Conservation (phyloP, 805 yeast species). For the Cyberlindnera amylophila region DNA sequence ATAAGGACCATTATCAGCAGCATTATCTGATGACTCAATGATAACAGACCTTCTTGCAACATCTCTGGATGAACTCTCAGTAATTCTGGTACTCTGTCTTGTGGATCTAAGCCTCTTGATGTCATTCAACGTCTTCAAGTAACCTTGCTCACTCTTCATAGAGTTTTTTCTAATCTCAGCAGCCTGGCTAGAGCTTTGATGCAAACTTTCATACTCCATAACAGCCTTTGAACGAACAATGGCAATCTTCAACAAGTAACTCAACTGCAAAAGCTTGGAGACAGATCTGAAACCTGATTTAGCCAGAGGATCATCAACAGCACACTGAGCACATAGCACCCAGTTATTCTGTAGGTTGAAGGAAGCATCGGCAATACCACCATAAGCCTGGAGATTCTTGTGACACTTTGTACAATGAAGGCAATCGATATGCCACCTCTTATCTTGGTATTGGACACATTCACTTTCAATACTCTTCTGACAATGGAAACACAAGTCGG, state of each 20-base stretch:
- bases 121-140: slow-evolving; percentile 67
- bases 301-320: slow-evolving; percentile 45
- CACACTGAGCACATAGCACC: slow-evolving; percentile 63
- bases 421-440: slow-evolving; percentile 83
- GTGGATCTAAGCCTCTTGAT: slow-evolving; percentile 72
- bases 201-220: slow-evolving; percentile 37
- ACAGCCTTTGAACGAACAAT: slow-evolving; percentile 66
- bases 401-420: slow-evolving; percentile 61
- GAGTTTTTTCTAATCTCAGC: slow-evolving; percentile 12
- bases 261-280: slow-evolving; percentile 67
- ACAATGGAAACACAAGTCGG: slow-evolving; percentile 75
- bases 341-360: slow-evolving; percentile 30
- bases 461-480: slow-evolving; percentile 75
- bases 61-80: slow-evolving; percentile 46
- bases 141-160: slow-evolving; percentile 42
- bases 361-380: slow-evolving; percentile 44
- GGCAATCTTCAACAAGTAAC: slow-evolving; percentile 79
- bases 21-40: slow-evolving; percentile 35
- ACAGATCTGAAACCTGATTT: slow-evolving; percentile 56
- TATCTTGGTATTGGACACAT: slow-evolving; percentile 59
- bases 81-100: slow-evolving; percentile 59
- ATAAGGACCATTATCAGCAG: slow-evolving; percentile 4
- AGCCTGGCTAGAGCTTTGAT: slow-evolving; percentile 9
- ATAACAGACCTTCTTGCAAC: slow-evolving; percentile 66
- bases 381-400: slow-evolving; percentile 34